A percentile compares a stretch with the other conserved stretches of the same genome.
Evolutionary conservation across 2,329 filamentous ascomycete species (phyloP).

Genomic region (Fusarium decemcellulare): DNA sequence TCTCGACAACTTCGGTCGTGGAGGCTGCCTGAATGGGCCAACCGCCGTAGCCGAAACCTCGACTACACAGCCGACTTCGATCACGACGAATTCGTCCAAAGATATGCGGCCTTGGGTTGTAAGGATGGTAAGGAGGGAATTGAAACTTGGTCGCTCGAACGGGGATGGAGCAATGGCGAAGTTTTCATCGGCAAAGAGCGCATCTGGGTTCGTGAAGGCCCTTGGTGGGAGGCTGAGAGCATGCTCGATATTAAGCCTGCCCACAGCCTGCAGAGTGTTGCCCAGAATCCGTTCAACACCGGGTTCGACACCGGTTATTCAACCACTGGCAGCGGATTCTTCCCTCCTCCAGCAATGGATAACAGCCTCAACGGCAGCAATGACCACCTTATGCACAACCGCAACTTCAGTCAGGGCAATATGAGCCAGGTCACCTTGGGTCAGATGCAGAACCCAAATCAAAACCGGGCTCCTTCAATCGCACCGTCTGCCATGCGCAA

Average conservation of each 20-base stretch:
- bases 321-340: conserved; percentile 77
- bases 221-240: conserved; percentile 98
- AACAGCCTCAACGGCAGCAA: conserved; percentile 76
- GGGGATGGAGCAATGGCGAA: conserved; percentile 98
- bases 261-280: conserved; percentile 58
- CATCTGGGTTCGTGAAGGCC: conserved; percentile 93
- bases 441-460: conserved; percentile 57
- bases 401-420: conserved; percentile 70
- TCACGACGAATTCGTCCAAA: conserved; percentile 87
- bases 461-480: conserved; percentile 68
- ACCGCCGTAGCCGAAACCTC: conserved; percentile 88
- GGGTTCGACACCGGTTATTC: conserved; percentile 81
- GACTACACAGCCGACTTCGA: conserved; percentile 99
- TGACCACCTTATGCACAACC: conserved; percentile 78
- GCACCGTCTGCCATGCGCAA: conserved; percentile 72
- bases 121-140: conserved; percentile 92
- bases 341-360: conserved; percentile 73
- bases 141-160: conserved; percentile 93
- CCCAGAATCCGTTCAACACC: conserved; percentile 61
- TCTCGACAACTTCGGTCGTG: conserved; percentile 94
- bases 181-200: conserved; percentile 92
- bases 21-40: conserved; percentile 97
- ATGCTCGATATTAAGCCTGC: conserved; percentile 91
- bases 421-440: conserved; percentile 64
- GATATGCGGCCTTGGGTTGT: conserved; percentile 88